Conservation (phyloP, 371 early-diverging fungal genomes). For the Apophysomyces variabilis region DNA sequence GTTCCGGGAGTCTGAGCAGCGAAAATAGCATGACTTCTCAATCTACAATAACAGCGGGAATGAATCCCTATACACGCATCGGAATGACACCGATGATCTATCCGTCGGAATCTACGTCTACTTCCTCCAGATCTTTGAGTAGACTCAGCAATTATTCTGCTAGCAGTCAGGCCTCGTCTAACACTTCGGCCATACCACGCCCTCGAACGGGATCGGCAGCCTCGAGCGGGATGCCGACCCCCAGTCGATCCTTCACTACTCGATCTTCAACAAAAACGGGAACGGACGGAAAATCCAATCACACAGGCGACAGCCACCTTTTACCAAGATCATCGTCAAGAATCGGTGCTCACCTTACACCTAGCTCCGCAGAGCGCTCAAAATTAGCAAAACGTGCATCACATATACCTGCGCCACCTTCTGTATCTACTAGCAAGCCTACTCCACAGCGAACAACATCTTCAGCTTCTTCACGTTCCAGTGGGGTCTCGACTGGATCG, state of each 20-base stretch:
- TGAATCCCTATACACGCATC: conserved; percentile 34
- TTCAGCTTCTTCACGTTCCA: conserved; percentile 5
- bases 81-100: conserved; percentile 43
- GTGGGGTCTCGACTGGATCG: conserved; percentile 2
- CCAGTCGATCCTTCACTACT: background rate
- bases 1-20: conserved; percentile 50
- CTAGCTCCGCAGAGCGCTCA: conserved; percentile 3
- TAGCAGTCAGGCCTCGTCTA: conserved; percentile 19
- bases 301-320: conserved; percentile 4
- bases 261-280: background rate
- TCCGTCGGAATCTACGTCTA: conserved; percentile 42
- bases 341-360: conserved; percentile 7
- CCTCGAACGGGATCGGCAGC: conserved; percentile 10
- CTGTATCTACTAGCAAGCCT: conserved; percentile 5
- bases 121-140: conserved; percentile 46
- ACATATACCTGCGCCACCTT: background rate
- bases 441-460: conserved; percentile 7
- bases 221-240: conserved; percentile 12
- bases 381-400: conserved; percentile 8
- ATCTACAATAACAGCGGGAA: conserved; percentile 37
- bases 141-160: conserved; percentile 49
- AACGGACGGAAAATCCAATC: conserved; percentile 9
- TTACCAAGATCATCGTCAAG: conserved; percentile 12
- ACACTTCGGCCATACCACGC: conserved; percentile 11
- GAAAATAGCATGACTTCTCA: conserved; percentile 51